Evolutionary conservation across 352 stramenopile genomes (phyloP), one percentile per base, ranked within the genome.

Genomic region (Blastocystis hominis): DNA sequence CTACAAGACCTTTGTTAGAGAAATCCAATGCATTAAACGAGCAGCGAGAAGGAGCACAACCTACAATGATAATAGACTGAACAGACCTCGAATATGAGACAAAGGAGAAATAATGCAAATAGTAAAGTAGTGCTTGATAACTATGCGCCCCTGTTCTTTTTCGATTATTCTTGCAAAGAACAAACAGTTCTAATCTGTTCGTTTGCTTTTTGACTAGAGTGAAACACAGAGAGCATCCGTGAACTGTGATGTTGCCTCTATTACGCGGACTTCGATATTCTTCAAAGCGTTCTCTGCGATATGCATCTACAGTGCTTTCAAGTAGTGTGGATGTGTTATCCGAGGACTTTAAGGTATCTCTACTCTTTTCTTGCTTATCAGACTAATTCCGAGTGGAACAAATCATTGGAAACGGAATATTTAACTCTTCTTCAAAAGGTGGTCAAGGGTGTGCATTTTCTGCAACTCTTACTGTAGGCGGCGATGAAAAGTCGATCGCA

Each of bases 401-500:
- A 3, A 6, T 9, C 30, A 38, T 40, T 80, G 24, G 70, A 80
- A 42, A 64, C 53, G 6, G 70, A 80, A 9, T 80, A 80, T 64
- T 36, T 64, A 0, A 24, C n/a, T 2, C 46, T 61, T 64, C 38
- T 80, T 4, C 36, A 80, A n/a, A 62, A 10, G 38, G 70, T 62
- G 36, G 50, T 54, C 13, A 62, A 61, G 44, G 70, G 66, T 77
- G 50, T 40, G 0, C 36, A 9, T 40, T 56, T 53, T 77, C 6
- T 0, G 9, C 24, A 4, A 20, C 15, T 24, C 36, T 4, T 40
- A 54, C 9, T 50, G 9, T 54, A 34, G 93, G 93, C 44, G 93
- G 93, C 15, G 93, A 93, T 24, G 90, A 91, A 3, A 89, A 90
- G 30, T 92, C 93, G 0, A 90, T 91, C 36, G 90, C 90, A 47